phyloP scores from a whole-genome alignment of 2,329 filamentous ascomycete species.

The Colletotrichum viniferum region DNA sequence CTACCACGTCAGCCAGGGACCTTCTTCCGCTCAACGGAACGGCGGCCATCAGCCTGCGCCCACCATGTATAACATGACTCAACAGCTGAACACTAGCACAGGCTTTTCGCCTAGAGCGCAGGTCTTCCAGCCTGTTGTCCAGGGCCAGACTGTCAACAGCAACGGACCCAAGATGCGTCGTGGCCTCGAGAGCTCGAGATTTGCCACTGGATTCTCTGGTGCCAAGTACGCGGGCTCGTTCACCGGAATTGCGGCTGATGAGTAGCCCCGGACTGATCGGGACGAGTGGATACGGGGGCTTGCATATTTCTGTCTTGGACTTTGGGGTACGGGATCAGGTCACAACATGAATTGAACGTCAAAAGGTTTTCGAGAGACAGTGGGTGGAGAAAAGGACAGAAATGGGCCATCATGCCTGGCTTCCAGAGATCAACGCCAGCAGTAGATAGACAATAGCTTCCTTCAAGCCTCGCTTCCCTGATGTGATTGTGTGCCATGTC shows the following conservation, averaged over 20 bases:
- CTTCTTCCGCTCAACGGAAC: background rate
- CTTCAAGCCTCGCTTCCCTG: background rate
- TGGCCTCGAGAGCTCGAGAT: slow-evolving; percentile 6
- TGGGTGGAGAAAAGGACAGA: background rate
- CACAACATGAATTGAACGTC: background rate
- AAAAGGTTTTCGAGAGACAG: background rate
- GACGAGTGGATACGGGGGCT: background rate
- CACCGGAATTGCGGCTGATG: background rate
- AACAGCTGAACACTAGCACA: background rate
- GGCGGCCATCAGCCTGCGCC: background rate
- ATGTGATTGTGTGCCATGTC: background rate
- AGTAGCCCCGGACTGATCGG: background rate
- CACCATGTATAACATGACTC: background rate
- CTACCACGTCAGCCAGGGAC: background rate
- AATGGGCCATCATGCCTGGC: background rate
- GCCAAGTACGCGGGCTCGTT: slow-evolving; percentile 11
- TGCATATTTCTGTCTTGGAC: background rate
- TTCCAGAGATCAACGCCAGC: background rate
- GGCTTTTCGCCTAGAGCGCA: background rate
- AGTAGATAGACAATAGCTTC: background rate
- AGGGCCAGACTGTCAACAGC: background rate
- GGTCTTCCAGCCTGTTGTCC: background rate
- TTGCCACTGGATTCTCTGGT: background rate
- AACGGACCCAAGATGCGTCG: background rate
- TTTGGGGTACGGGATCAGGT: background rate